A percentile compares a stretch with the other conserved stretches of the same genome.
Evolutionary conservation across 139 green algal species (phyloP).

Genomic region (Tetraselmis striata): DNA sequence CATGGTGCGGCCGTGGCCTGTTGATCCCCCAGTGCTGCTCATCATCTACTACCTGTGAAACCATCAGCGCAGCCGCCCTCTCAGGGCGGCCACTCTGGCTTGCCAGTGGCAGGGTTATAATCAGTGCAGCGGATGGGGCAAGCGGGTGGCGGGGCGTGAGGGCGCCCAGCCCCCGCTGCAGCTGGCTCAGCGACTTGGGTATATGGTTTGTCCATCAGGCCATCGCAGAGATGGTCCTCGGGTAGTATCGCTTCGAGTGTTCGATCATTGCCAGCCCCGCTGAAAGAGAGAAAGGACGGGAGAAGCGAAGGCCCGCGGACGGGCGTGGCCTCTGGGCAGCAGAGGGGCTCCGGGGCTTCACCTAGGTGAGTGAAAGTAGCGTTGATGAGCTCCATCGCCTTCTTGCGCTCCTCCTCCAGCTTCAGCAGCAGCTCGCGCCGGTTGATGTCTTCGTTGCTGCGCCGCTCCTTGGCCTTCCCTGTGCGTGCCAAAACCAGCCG

Average conservation of each 20-base stretch:
- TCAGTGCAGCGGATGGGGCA: background rate
- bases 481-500: background rate
- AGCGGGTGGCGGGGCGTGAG: background rate
- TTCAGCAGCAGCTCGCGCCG: conserved; percentile 50
- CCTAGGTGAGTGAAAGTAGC: conserved; percentile 58
- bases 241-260: background rate
- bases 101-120: background rate
- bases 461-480: conserved; percentile 61
- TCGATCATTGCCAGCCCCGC: background rate
- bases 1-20: too few relatives aligned
- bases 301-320: background rate
- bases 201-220: background rate
- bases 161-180: too few relatives aligned
- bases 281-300: too few relatives aligned
- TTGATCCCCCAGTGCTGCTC: background rate
- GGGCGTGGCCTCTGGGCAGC: background rate
- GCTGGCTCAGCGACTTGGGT: background rate
- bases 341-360: background rate
- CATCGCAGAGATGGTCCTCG: background rate
- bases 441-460: conserved; percentile 96
- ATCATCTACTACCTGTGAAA: background rate
- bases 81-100: background rate
- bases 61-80: background rate
- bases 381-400: conserved; percentile 80
- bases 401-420: conserved; percentile 64